Percentiles rank a stretch among this genome's conserved stretches.
Conservation (phyloP, 305 asterid species). For the Fraxinus xanthoxyloides region DNA sequence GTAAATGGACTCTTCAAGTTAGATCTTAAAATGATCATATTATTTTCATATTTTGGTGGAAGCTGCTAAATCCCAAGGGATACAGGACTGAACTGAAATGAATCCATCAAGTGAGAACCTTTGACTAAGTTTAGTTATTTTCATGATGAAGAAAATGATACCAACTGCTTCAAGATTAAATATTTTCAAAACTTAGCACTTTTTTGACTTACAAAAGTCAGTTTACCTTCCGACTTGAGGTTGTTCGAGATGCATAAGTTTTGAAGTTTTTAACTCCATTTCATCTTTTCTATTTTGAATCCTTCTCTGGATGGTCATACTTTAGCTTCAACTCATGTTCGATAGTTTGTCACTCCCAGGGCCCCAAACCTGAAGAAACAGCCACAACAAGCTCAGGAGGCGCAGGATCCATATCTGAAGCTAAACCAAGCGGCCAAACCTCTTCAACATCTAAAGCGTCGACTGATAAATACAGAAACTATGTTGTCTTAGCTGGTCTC, state of each 20-base stretch:
- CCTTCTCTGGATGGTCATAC: not conserved
- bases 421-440: conserved; percentile 41
- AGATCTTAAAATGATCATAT: not conserved
- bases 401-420: conserved; percentile 51
- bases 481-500: conserved; percentile 70
- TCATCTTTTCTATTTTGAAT: not conserved
- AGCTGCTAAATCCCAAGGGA: not conserved
- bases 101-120: not conserved
- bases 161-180: not conserved
- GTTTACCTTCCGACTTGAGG: not conserved
- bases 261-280: not conserved
- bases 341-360: conserved; percentile 40
- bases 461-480: conserved; percentile 61
- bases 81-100: conserved; percentile 13
- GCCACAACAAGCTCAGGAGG: conserved; percentile 48
- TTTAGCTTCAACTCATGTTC: not conserved
- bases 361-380: conserved; percentile 63
- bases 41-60: not conserved
- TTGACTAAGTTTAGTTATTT: not conserved
- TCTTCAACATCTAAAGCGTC: conserved; percentile 59
- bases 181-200: not conserved
- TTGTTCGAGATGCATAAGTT: not conserved
- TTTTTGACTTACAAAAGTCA: not conserved
- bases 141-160: conserved; percentile 4
- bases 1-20: not conserved